Evolutionary conservation across 305 asterid species (phyloP).

Genomic region (Euphrasia arctica): DNA sequence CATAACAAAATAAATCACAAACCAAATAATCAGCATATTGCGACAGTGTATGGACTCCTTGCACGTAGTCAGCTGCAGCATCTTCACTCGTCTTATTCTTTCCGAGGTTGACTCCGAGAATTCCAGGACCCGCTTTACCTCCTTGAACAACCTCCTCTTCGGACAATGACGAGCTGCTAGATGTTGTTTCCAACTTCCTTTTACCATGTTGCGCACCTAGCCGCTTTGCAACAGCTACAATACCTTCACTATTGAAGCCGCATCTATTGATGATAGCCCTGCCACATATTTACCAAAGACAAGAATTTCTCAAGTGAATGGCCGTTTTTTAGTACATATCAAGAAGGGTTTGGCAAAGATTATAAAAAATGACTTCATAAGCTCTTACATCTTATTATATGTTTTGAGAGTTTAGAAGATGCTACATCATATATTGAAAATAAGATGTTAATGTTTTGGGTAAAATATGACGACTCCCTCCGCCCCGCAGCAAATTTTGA

Average conservation of each 20-base stretch:
- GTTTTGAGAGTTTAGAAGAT: not conserved
- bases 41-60: constrained; percentile 97
- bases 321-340: not conserved
- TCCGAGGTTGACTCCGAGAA: constrained; percentile 97
- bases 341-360: not conserved
- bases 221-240: constrained; percentile 92
- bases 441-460: not conserved
- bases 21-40: constrained; percentile 99
- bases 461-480: not conserved
- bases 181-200: constrained; percentile 70
- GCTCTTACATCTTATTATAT: not conserved
- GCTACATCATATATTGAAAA: not conserved
- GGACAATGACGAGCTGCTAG: constrained; percentile 51
- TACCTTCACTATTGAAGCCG: constrained; percentile 98
- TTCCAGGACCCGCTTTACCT: constrained; percentile 99
- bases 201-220: constrained; percentile 97
- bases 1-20: constrained; percentile 18
- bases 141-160: constrained; percentile 82
- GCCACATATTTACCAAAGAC: constrained; percentile 30
- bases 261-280: constrained; percentile 94
- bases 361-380: not conserved
- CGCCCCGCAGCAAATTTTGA: no score
- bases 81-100: constrained; percentile 96
- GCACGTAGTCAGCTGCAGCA: constrained; percentile 95
- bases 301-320: not conserved